Evolutionary conservation across 768 basidiomycete genomes (phyloP).

Genomic region (Leccinum boreale): DNA sequence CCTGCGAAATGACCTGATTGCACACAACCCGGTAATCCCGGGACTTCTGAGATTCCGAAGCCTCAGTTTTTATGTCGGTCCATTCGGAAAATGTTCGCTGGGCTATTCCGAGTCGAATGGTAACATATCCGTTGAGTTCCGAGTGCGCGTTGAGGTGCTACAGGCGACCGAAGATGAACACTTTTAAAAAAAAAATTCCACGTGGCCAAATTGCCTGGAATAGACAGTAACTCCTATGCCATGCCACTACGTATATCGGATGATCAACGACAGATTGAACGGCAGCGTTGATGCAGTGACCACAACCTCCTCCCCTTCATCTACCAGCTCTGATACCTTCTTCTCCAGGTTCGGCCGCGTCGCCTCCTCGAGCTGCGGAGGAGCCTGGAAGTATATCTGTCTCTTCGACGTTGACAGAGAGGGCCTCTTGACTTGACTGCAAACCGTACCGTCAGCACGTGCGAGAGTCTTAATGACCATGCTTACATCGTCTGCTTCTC

Average conservation of each 20-base stretch:
- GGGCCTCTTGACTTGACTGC: slow-evolving; percentile 95
- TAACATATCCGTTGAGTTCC: too few relatives aligned
- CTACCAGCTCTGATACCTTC: slow-evolving; percentile 78
- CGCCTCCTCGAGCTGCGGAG: slow-evolving; percentile 83
- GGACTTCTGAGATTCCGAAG: too few relatives aligned
- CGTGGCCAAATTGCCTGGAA: too few relatives aligned
- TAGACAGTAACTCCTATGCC: not conserved
- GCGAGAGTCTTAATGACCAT: not conserved
- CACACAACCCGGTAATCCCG: too few relatives aligned
- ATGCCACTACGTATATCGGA: slow-evolving; percentile 46
- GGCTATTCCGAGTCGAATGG: too few relatives aligned
- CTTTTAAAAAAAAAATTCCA: too few relatives aligned
- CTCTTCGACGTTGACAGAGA: slow-evolving; percentile 75
- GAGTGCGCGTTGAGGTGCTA: too few relatives aligned
- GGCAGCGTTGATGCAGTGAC: slow-evolving; percentile 90
- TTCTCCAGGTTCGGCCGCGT: slow-evolving; percentile 92
- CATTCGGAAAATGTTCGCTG: too few relatives aligned
- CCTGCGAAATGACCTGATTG: too few relatives aligned
- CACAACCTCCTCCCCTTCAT: slow-evolving; percentile 71
- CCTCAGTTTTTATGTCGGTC: too few relatives aligned
- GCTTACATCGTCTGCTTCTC: slow-evolving; percentile 90
- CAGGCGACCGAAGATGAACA: too few relatives aligned
- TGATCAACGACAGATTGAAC: slow-evolving; percentile 72
- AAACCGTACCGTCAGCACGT: not conserved
- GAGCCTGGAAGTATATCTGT: slow-evolving; percentile 91